These are phyloP conservation scores for Talaromyces marneffei DNA, from an alignment of 2,329 filamentous ascomycete genomes.

Conservation along the genomic window DNA sequence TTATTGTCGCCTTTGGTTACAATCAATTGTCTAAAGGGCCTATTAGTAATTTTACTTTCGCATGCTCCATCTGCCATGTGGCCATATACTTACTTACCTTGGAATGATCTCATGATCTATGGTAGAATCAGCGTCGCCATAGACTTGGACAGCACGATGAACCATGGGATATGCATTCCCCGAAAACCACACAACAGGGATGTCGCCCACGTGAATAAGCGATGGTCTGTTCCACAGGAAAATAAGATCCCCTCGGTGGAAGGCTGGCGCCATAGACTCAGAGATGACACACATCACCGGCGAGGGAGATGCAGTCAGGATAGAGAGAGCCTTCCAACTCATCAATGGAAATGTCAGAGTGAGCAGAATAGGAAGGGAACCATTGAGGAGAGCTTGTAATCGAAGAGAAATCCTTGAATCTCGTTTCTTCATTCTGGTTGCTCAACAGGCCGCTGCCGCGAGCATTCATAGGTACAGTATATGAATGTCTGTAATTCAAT, in stretches of 20 bases:
- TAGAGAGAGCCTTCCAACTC: slow-evolving; percentile 10
- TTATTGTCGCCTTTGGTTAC: slow-evolving; percentile 25
- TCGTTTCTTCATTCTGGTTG: neutral
- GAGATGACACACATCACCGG: slow-evolving; percentile 15
- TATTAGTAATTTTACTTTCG: neutral
- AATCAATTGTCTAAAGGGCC: slow-evolving; percentile 17
- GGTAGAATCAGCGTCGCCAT: neutral
- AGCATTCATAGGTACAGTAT: neutral
- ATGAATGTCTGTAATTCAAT: neutral
- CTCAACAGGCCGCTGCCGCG: neutral
- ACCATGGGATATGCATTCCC: slow-evolving; percentile 15
- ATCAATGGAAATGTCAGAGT: neutral
- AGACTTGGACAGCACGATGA: slow-evolving; percentile 15
- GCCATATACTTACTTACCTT: neutral
- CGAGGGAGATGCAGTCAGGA: slow-evolving; percentile 6
- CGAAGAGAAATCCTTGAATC: neutral
- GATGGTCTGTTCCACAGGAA: slow-evolving; percentile 14
- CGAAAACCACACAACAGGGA: slow-evolving; percentile 17
- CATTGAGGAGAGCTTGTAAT: neutral
- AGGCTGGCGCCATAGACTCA: slow-evolving; percentile 16
- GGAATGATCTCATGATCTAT: neutral
- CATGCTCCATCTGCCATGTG: neutral
- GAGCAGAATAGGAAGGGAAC: neutral
- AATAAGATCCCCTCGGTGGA: slow-evolving; percentile 15
- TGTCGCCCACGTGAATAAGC: slow-evolving; percentile 10